A percentile compares a stretch with the other conserved stretches of the same genome.
phyloP scores from a whole-genome alignment of 78 protist species.

The Capsaspora owczarzaki region DNA sequence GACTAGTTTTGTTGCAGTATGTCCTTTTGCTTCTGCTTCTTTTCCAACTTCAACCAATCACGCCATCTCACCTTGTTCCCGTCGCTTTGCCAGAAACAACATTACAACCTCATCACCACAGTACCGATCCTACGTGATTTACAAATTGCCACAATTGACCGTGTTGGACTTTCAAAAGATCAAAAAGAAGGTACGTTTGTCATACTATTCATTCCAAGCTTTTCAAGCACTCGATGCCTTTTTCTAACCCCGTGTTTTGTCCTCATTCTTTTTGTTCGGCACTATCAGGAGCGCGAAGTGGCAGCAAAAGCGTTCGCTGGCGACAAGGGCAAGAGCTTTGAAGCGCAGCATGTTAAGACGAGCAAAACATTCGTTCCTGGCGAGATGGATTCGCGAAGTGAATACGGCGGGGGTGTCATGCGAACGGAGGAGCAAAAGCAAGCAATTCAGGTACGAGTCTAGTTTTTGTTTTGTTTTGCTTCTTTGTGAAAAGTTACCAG shows the following conservation, averaged over 20 bases:
- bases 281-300: neutral
- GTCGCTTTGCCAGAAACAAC: slow-evolving; percentile 1
- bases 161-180: slow-evolving; percentile 65
- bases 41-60: neutral
- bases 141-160: slow-evolving; percentile 51
- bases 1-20: neutral
- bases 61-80: neutral
- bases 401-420: too few relatives aligned
- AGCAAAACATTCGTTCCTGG: neutral
- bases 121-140: slow-evolving; percentile 62
- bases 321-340: neutral
- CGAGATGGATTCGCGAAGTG: too few relatives aligned
- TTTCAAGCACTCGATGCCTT: neutral
- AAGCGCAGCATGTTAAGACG: neutral
- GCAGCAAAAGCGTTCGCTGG: neutral
- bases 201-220: too few relatives aligned
- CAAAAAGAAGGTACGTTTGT: slow-evolving; percentile 25
- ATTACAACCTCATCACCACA: slow-evolving; percentile 27
- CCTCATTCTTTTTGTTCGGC: neutral
- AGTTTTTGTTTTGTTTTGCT: too few relatives aligned
- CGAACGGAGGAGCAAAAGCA: too few relatives aligned
- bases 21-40: neutral
- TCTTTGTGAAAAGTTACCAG: too few relatives aligned
- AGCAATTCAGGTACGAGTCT: too few relatives aligned
- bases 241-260: neutral